Evolutionary conservation across 1,284 basidiomycete genomes (phyloP).

Genomic region (Cronartium quercuum): DNA sequence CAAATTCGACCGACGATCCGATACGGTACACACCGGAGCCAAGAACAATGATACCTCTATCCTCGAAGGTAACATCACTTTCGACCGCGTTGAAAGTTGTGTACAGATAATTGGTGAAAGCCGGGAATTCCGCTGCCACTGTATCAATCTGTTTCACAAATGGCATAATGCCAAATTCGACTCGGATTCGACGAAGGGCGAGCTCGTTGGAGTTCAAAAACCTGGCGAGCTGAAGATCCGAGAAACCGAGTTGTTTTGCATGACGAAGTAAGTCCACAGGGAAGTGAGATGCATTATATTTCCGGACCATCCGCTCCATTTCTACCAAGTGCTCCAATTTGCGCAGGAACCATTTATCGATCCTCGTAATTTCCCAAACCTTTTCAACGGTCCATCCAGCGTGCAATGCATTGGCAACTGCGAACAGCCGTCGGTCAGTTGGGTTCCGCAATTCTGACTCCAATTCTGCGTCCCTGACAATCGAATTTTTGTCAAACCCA

Average conservation of each 20-base stretch:
- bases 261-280: slow-evolving; percentile 64
- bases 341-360: slow-evolving; percentile 95
- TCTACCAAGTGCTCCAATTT: slow-evolving; percentile 74
- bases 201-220: slow-evolving; percentile 80
- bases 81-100: slow-evolving; percentile 93
- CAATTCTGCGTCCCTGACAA: slow-evolving; percentile 57
- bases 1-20: slow-evolving; percentile 97
- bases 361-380: slow-evolving; percentile 93
- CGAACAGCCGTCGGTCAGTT: slow-evolving; percentile 86
- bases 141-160: slow-evolving; percentile 99
- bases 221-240: slow-evolving; percentile 77
- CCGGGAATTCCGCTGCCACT: slow-evolving; percentile 96
- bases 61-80: slow-evolving; percentile 81
- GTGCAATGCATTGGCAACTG: slow-evolving; percentile 79
- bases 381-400: slow-evolving; percentile 89
- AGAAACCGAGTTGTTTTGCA: slow-evolving; percentile 93
- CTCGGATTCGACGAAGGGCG: slow-evolving; percentile 75
- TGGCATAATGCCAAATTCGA: slow-evolving; percentile 74
- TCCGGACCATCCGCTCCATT: slow-evolving; percentile 62
- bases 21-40: slow-evolving; percentile 98
- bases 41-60: slow-evolving; percentile 91
- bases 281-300: slow-evolving; percentile 64
- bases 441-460: slow-evolving; percentile 81
- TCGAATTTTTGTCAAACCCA: slow-evolving; percentile 76
- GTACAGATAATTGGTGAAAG: slow-evolving; percentile 97